Evolutionary conservation across 371 early-diverging fungal species (phyloP), one percentile per base, ranked within the genome.

Genomic region (Mortierella sp.): DNA sequence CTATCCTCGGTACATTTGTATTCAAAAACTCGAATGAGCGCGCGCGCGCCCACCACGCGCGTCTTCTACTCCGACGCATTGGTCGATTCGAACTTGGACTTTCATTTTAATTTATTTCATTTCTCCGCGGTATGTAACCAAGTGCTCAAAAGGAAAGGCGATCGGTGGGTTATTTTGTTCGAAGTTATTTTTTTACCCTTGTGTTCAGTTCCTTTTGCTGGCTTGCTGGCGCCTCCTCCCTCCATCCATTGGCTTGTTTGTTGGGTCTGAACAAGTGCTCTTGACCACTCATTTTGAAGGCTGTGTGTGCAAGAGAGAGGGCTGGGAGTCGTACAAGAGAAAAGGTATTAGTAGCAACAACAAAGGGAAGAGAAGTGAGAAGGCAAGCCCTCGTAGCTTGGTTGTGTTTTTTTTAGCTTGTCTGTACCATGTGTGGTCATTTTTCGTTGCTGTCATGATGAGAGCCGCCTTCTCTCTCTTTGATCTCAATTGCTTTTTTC

Each of bases 191-290:
- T 63, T 10, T 68, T 38, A 9, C 9, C 31, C 19, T 38, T 63
- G 63, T 34, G 63, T 63, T 34, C 19, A 63, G 34, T 1, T 63
- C 63, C 19, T 19, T 63, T 34, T 3, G 34, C 31, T 38, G 6
- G 3, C n/a, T 42, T 2, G 38, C 38, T 68, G 68, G 68, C 68
- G 68, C 68, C 42, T 38, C 68, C n/a, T 68, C 68, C 68, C 42
- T 68, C 24, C 9, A 11, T 68, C 44, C 24, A 68, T 68, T 68
- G 68, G 68, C 68, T 38, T 38, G 14, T 3, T 13, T 50, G 16
- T 13, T 0, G 13, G 16, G 24, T 38, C 44, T 34, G 68, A 42
- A 38, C 24, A 31, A 5, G 6, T 19, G 9, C 63, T 63, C 63
- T 63, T 16, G 2, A 16, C 34, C 63, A 63, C 19, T 16, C 38